Evolutionary conservation across 768 basidiomycete genomes (phyloP), one percentile per base, ranked within the genome.

Genomic region (Hortiboletus campestris): DNA sequence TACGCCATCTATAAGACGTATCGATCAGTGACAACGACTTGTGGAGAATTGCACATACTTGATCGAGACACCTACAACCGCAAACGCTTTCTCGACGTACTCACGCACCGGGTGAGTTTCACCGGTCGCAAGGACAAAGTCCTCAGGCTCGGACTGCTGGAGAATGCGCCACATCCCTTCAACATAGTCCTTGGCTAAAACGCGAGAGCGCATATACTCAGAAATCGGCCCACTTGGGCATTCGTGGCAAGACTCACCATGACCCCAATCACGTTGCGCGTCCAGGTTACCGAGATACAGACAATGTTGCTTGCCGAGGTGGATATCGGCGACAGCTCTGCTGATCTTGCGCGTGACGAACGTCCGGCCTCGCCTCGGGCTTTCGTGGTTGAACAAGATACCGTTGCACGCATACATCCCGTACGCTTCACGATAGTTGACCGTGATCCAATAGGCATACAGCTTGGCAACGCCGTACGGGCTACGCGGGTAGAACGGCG

Each of bases 131-230:
- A 97, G 89, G 50, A 97, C 94, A 65, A 91, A 98, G 74, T 98
- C 95, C 11, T 94, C 84, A 1, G 95, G 76, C 20, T 65, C 57
- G 8, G 85, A 78, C 72, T 96, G 93, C 72, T 98, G 95, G 43
- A 98, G 84, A 84, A 98, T 94, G 67, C 81, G 80, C 94, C 94
- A 97, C 95, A 97, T 97, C 39, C 95, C 95, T 74, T 98, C 95
- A 11, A 97, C 89, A 70, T 96, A 97, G 70, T 93, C 90, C 56
- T 83, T 84, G 47, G 89, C 89, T 91, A 56, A 20, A 36, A 48
- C 17, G n/a, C 29, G 40, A 17, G 29, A 19, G 39, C 20, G 28
- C 42, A 49, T 43, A 45, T 28, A 46, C 34, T 65, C 47, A 66
- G 49, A 44, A 16, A 48, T 19, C 29, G 11, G 14, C 38, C 31